Evolutionary conservation across 352 stramenopile genomes (phyloP).

Genomic region (Pythium chondricola): DNA sequence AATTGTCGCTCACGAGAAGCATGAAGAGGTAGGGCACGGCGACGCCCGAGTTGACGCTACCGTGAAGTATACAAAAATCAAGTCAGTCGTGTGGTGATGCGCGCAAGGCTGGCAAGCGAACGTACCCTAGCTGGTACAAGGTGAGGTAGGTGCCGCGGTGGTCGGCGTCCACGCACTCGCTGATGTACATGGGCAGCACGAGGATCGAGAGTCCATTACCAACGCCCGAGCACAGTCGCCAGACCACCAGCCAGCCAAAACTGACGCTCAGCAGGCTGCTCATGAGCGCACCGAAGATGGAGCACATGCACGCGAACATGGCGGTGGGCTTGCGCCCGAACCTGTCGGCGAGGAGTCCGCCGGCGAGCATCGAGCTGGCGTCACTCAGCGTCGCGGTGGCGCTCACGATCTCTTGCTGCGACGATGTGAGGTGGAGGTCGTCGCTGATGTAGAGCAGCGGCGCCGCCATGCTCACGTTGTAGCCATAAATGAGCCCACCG

Average conservation of each 20-base stretch:
- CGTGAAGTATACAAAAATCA: not conserved
- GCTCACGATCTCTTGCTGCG: slow-evolving; percentile 68
- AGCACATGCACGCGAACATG: slow-evolving; percentile 68
- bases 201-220: slow-evolving; percentile 82
- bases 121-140: slow-evolving; percentile 75
- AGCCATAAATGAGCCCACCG: slow-evolving; percentile 82
- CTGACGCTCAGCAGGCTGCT: slow-evolving; percentile 44
- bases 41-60: slow-evolving; percentile 71
- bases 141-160: slow-evolving; percentile 65
- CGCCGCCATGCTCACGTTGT: slow-evolving; percentile 79
- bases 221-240: slow-evolving; percentile 65
- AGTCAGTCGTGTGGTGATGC: no score
- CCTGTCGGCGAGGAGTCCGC: slow-evolving; percentile 56
- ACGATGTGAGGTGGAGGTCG: slow-evolving; percentile 54
- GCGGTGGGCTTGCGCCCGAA: slow-evolving; percentile 68
- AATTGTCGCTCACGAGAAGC: slow-evolving; percentile 68
- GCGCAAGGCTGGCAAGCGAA: no score
- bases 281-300: slow-evolving; percentile 56
- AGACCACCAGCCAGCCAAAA: slow-evolving; percentile 59
- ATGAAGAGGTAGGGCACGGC: slow-evolving; percentile 80
- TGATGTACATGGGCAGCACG: slow-evolving; percentile 87
- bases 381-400: slow-evolving; percentile 78
- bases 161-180: slow-evolving; percentile 62
- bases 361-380: slow-evolving; percentile 72
- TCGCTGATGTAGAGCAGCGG: slow-evolving; percentile 80